Percentiles rank a stretch among this genome's conserved stretches.
Conservation (phyloP, 306 rosid genomes). For the Alnus rubra region DNA sequence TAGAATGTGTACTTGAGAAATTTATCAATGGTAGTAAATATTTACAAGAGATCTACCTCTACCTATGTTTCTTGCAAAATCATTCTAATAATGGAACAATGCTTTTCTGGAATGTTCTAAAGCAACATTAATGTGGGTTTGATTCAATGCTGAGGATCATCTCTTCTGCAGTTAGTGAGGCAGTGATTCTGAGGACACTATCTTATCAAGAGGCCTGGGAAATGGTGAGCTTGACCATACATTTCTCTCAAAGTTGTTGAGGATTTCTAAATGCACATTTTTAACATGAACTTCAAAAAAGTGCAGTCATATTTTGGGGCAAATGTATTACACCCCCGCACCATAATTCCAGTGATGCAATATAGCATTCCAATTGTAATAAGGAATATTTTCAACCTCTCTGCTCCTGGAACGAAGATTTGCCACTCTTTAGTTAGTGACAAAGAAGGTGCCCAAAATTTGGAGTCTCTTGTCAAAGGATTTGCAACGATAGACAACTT, state of each 20-base stretch:
- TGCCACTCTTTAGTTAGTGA: constrained; percentile 57
- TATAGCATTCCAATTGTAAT: constrained; percentile 85
- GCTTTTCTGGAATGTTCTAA: constrained; percentile 18
- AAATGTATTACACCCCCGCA: constrained; percentile 97
- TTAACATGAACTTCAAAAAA: constrained; percentile 32
- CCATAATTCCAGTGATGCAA: constrained; percentile 94
- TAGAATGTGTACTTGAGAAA: background rate
- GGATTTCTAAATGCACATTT: constrained; percentile 22
- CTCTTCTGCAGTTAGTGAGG: constrained; percentile 85
- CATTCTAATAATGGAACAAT: constrained; percentile 10
- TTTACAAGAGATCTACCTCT: background rate
- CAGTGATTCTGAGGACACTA: constrained; percentile 82
- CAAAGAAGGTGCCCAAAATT: constrained; percentile 48
- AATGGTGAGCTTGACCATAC: constrained; percentile 63
- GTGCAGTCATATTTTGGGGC: constrained; percentile 99
- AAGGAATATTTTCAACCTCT: constrained; percentile 88
- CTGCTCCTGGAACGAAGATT: constrained; percentile 89
- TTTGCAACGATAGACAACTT: constrained; percentile 97
- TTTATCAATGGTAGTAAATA: background rate
- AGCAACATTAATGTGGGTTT: constrained; percentile 11
- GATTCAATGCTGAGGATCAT: constrained; percentile 27
- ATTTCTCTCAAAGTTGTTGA: constrained; percentile 15
- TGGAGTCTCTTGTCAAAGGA: constrained; percentile 79
- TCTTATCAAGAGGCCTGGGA: constrained; percentile 99
- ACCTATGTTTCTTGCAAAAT: background rate